Conservation (phyloP, 805 yeast genomes). For the Pichia membranifaciens region DNA sequence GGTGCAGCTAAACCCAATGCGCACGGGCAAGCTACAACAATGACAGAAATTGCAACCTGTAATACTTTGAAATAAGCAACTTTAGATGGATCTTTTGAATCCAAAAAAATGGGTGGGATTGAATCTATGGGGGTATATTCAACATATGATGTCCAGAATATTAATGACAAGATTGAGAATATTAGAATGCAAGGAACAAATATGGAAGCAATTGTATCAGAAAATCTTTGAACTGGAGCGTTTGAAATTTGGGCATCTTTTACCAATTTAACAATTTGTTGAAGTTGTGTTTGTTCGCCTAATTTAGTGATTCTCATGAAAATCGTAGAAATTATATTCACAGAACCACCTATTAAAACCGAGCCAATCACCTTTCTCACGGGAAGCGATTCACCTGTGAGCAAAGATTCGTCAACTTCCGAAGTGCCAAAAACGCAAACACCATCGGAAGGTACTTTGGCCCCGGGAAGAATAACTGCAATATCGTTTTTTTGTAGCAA, state of each 20-base stretch:
- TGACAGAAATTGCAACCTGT: constrained; percentile 79
- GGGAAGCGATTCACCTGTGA: constrained; percentile 89
- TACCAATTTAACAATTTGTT: constrained; percentile 81
- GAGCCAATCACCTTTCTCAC: constrained; percentile 58
- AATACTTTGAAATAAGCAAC: constrained; percentile 33
- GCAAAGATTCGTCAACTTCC: constrained; percentile 80
- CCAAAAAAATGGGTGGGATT: constrained; percentile 26
- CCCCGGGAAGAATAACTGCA: constrained; percentile 77
- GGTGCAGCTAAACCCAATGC: constrained; percentile 97
- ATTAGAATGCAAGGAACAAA: constrained; percentile 74
- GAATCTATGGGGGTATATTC: constrained; percentile 10
- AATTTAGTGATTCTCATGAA: constrained; percentile 63
- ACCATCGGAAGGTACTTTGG: constrained; percentile 91
- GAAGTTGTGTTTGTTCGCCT: constrained; percentile 80
- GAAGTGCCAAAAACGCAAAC: constrained; percentile 68
- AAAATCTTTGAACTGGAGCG: constrained; percentile 87
- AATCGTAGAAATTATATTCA: constrained; percentile 72
- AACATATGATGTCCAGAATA: constrained; percentile 47
- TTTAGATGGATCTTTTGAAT: constrained; percentile 14
- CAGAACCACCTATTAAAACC: constrained; percentile 79
- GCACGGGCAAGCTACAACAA: constrained; percentile 98
- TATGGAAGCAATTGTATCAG: constrained; percentile 76
- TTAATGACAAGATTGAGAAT: constrained; percentile 62
- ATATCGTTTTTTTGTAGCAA: constrained; percentile 73
- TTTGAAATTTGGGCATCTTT: constrained; percentile 82